These are phyloP conservation scores for Eurotiales sp. DNA, from an alignment of 2,329 filamentous ascomycete species.

Conservation along the genomic window DNA sequence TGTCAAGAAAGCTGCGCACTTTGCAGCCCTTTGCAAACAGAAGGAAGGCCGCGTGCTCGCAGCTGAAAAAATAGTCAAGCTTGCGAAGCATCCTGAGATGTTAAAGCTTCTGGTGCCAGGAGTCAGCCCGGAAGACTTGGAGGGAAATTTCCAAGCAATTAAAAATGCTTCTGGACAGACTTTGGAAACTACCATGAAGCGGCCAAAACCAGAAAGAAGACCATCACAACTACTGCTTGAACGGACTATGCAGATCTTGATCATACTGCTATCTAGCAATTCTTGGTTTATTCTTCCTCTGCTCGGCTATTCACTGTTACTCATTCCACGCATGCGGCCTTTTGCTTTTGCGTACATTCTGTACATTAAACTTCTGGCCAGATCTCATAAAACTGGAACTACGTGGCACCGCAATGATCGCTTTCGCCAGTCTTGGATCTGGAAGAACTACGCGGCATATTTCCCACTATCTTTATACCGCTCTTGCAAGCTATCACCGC, in stretches of 20 bases:
- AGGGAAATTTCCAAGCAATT: conserved; percentile 14
- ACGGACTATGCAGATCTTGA: conserved; percentile 14
- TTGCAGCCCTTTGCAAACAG: conserved; percentile 18
- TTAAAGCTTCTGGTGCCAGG: conserved; percentile 19
- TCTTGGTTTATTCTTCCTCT: conserved; percentile 49
- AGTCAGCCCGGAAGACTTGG: conserved; percentile 10
- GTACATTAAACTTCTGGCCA: conserved; percentile 66
- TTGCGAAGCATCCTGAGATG: conserved; percentile 18
- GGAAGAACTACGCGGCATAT: conserved; percentile 78
- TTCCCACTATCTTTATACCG: conserved; percentile 79
- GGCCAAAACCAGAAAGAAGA: background rate
- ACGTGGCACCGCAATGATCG: conserved; percentile 67
- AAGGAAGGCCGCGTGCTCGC: conserved; percentile 21
- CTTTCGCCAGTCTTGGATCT: conserved; percentile 65
- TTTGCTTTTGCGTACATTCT: conserved; percentile 65
- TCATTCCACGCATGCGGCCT: conserved; percentile 76
- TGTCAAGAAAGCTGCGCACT: conserved; percentile 16
- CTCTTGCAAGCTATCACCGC: conserved; percentile 67
- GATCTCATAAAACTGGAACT: conserved; percentile 64
- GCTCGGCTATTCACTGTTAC: conserved; percentile 76
- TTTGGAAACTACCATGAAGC: conserved; percentile 7
- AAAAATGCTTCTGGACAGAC: conserved; percentile 16
- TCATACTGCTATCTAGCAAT: conserved; percentile 18
- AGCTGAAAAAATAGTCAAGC: conserved; percentile 21
- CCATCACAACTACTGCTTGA: background rate